Evolutionary conservation across 169 alveolate genomes (phyloP).

Genomic region (Plasmodium vinckei): DNA sequence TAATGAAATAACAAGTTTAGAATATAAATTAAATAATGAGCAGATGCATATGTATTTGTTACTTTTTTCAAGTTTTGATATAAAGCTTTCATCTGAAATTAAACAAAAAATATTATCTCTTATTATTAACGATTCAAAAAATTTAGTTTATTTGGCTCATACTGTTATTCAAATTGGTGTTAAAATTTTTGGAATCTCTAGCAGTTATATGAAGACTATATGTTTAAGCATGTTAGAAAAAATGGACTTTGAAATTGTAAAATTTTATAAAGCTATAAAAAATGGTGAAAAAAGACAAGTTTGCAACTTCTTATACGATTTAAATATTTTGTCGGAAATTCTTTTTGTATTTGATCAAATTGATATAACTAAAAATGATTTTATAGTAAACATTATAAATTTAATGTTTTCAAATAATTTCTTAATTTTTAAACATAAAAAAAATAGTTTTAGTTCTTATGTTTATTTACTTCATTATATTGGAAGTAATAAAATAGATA

Average conservation of each 20-base stretch:
- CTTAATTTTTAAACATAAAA: constrained; percentile 30
- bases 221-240: constrained; percentile 39
- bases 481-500: constrained; percentile 1
- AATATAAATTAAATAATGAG: constrained; percentile 38
- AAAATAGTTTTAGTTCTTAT: constrained; percentile 45
- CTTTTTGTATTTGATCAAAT: constrained; percentile 75
- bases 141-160: constrained; percentile 8
- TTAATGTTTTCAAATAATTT: constrained; percentile 29
- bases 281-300: neutral
- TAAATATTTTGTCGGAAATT: constrained; percentile 15
- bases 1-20: constrained; percentile 49
- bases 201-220: constrained; percentile 61
- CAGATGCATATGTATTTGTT: constrained; percentile 36
- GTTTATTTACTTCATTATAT: constrained; percentile 59
- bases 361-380: constrained; percentile 62
- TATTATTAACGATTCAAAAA: constrained; percentile 10
- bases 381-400: constrained; percentile 27
- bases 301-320: constrained; percentile 5
- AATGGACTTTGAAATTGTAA: constrained; percentile 32
- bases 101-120: constrained; percentile 47
- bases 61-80: constrained; percentile 58
- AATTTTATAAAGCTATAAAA: constrained; percentile 7
- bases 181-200: constrained; percentile 38
- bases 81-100: constrained; percentile 41
- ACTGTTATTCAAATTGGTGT: constrained; percentile 15